phyloP scores from a whole-genome alignment of 768 basidiomycete species.

The Leucocoprinus sp. region DNA sequence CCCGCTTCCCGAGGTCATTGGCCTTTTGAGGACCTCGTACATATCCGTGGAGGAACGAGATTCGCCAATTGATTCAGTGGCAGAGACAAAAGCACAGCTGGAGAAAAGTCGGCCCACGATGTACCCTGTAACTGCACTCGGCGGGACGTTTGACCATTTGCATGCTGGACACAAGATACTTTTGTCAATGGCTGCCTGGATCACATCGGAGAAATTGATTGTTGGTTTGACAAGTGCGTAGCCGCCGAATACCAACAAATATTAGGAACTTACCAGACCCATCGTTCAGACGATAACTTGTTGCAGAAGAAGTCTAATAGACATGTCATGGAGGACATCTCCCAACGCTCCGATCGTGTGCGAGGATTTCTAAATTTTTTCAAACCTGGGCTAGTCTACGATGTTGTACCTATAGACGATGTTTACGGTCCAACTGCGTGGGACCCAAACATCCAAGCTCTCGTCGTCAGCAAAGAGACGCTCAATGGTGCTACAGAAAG shows the following conservation, averaged over 20 bases:
- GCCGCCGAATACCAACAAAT: conserved; percentile 5
- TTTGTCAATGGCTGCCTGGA: conserved; percentile 84
- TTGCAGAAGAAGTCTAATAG: conserved; percentile 65
- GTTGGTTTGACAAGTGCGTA: conserved; percentile 80
- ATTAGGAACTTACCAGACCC: conserved; percentile 3
- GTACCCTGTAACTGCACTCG: conserved; percentile 73
- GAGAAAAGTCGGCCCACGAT: conserved; percentile 18
- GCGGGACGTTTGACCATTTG: conserved; percentile 97
- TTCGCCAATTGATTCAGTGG: conserved; percentile 11
- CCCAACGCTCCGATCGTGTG: conserved; percentile 46
- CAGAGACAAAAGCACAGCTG: not conserved
- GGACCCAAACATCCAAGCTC: conserved; percentile 83
- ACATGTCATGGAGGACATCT: conserved; percentile 57
- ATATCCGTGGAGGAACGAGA: conserved; percentile 23
- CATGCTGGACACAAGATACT: conserved; percentile 97
- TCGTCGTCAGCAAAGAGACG: conserved; percentile 91
- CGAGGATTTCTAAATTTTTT: conserved; percentile 66
- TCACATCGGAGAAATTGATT: conserved; percentile 72
- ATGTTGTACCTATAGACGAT: conserved; percentile 71
- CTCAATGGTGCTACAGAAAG: conserved; percentile 64
- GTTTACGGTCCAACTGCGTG: conserved; percentile 87
- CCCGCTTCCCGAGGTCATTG: conserved; percentile 35
- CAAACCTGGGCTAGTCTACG: conserved; percentile 52
- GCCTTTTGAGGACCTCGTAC: conserved; percentile 29
- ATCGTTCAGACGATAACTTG: conserved; percentile 53